Evolutionary conservation across 2,329 filamentous ascomycete genomes (phyloP).

Genomic region (Paecilomyces fulvus): DNA sequence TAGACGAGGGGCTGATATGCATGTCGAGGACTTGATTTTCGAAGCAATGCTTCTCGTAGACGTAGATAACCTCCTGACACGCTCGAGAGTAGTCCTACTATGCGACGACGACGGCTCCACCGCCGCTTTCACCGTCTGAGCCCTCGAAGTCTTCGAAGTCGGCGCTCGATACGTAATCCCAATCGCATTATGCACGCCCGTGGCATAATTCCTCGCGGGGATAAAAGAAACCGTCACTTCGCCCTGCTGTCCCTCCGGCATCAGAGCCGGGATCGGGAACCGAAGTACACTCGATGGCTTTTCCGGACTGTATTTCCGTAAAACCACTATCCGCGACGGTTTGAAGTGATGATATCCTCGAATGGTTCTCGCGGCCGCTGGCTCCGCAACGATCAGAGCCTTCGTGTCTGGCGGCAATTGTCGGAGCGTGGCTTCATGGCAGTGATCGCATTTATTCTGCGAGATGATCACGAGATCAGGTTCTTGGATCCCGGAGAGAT

Average conservation of each 20-base stretch:
- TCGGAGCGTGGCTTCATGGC: constrained; percentile 59
- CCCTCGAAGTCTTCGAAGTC: constrained; percentile 1
- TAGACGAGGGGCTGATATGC: neutral
- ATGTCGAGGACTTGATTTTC: neutral
- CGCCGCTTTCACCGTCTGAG: neutral
- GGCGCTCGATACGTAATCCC: constrained; percentile 65
- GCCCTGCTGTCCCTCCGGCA: constrained; percentile 47
- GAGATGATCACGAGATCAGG: constrained; percentile 53
- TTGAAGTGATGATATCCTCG: constrained; percentile 61
- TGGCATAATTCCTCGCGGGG: constrained; percentile 45
- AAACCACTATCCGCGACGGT: constrained; percentile 33
- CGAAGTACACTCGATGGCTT: constrained; percentile 34
- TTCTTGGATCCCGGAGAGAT: constrained; percentile 45
- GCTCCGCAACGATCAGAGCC: constrained; percentile 58
- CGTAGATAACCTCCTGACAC: neutral
- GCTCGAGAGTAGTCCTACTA: neutral
- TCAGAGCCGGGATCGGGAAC: constrained; percentile 48
- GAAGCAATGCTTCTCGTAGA: neutral
- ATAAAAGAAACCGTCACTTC: constrained; percentile 66
- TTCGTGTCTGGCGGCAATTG: constrained; percentile 49
- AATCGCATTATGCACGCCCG: constrained; percentile 56
- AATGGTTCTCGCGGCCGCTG: constrained; percentile 57
- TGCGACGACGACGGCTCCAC: neutral
- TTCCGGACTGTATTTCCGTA: constrained; percentile 36
- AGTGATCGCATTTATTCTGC: constrained; percentile 60